These are phyloP conservation scores for Manihot esculenta DNA, from an alignment of 441 rosid genomes.

Conservation along the genomic window DNA sequence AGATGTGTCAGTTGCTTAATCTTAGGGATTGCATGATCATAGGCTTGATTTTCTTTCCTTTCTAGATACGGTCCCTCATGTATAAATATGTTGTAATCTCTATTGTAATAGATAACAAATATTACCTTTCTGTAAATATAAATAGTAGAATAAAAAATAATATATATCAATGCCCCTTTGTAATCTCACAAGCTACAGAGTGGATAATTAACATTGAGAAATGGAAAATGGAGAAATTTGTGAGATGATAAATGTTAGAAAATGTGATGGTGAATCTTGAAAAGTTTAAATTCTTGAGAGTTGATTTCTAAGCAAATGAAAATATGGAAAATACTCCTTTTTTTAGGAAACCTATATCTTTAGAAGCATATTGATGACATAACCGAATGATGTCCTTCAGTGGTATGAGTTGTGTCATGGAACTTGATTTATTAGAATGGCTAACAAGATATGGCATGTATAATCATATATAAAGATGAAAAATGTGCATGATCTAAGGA, in stretches of 20 bases:
- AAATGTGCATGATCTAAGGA: neutral
- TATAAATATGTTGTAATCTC: too few relatives aligned
- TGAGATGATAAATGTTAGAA: neutral
- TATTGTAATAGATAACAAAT: too few relatives aligned
- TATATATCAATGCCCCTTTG: neutral
- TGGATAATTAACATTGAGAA: neutral
- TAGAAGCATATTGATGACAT: neutral
- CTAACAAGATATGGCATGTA: neutral
- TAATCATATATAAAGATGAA: neutral
- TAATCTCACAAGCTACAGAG: neutral
- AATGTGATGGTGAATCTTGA: too few relatives aligned
- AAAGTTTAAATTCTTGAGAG: neutral
- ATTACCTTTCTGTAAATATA: too few relatives aligned
- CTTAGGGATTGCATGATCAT: too few relatives aligned
- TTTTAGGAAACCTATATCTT: neutral
- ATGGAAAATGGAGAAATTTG: neutral
- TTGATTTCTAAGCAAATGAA: neutral
- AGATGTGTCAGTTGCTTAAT: too few relatives aligned
- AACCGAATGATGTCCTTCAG: neutral
- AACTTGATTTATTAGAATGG: slow-evolving; percentile 5
- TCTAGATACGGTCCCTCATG: too few relatives aligned
- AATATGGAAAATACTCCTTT: neutral
- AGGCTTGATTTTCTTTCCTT: too few relatives aligned
- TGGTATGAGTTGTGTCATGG: too few relatives aligned
- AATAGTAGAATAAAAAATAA: neutral